Base-by-base conservation (phyloP, 352 stramenopile genomes). In the Globisporangium recalcitrans region DNA sequence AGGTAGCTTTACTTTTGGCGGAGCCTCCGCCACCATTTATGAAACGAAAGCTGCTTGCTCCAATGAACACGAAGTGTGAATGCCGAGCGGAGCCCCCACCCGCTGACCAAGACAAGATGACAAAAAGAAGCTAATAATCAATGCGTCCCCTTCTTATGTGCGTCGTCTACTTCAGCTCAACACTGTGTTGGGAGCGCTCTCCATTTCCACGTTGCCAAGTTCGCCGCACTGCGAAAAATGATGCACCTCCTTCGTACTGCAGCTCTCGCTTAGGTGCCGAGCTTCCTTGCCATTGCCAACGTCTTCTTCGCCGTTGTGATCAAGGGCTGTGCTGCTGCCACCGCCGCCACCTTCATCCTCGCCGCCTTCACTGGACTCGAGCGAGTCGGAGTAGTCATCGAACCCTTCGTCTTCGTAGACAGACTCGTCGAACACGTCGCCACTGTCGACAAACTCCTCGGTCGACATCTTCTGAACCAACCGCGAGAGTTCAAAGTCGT, bases 331-430 rank as follows among this genome's bases (percentile, higher is more conserved):
- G 38, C 0, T 8, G 6, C 38, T 46, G 16, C 22, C 38, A 44
- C 44, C 52, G 6, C 68, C 64, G 32, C 64, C 60, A 38, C 74
- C 69, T 2, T 10, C 5, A 21, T 11, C 48, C 14, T 56, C 49
- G 14, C 46, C 27, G 7, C 21, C 27, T 1, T 19, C 44, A 7
- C 19, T 29, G 1, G 36, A 65, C 62, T 88, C 76, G 31, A 86
- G 86, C 27, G 71, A 69, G 47, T 82, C 73, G 32, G 76, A 83
- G 63, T 88, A 88, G 4, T 72, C 64, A 32, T 83, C 76, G 27
- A 82, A 84, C 7, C 63, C 68, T 9, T 84, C 72, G 13, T 78
- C 65, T 19, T 72, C 68, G 60, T 81, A 85, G 19, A 32, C 53
- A 2, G 19, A 56, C n/a, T 27, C 61, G 5, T 42, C 44, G 7